Conservation (phyloP, 169 alveolate genomes). For the Plasmodium billcollinsi region DNA sequence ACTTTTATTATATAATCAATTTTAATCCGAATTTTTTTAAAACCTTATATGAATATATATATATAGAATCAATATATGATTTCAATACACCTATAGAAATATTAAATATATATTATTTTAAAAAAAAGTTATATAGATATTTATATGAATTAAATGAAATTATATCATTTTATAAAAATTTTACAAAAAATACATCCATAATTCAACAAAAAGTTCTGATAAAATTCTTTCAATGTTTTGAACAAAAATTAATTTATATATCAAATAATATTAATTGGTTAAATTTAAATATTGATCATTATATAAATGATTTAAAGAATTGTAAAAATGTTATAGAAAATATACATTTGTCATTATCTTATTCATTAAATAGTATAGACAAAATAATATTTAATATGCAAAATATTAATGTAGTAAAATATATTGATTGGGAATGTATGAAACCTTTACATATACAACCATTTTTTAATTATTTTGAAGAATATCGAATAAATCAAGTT, state of each 20-base stretch:
- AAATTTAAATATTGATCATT: constrained; percentile 62
- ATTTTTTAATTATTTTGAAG: constrained; percentile 69
- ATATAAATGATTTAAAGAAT: constrained; percentile 63
- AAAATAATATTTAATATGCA: constrained; percentile 73
- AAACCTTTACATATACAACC: constrained; percentile 75
- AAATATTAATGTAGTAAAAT: constrained; percentile 51
- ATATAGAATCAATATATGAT: constrained; percentile 58
- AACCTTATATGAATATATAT: constrained; percentile 62
- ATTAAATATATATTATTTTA: constrained; percentile 53
- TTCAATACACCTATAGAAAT: constrained; percentile 68
- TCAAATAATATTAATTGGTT: constrained; percentile 72
- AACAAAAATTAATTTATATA: constrained; percentile 61
- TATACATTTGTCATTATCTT: constrained; percentile 50
- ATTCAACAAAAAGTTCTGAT: constrained; percentile 66
- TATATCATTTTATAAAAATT: constrained; percentile 43
- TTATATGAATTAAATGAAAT: constrained; percentile 65
- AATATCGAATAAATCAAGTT: constrained; percentile 59
- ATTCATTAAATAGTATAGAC: constrained; percentile 65
- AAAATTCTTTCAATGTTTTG: constrained; percentile 60
- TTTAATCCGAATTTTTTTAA: constrained; percentile 64
- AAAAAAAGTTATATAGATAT: constrained; percentile 63
- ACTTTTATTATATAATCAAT: constrained; percentile 61
- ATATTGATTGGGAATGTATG: constrained; percentile 60
- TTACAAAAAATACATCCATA: constrained; percentile 33
- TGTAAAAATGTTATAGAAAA: constrained; percentile 59